Evolutionary conservation across 202 grass and related monocot genomes (phyloP).

Genomic region (Schoenoplectus triqueter): DNA sequence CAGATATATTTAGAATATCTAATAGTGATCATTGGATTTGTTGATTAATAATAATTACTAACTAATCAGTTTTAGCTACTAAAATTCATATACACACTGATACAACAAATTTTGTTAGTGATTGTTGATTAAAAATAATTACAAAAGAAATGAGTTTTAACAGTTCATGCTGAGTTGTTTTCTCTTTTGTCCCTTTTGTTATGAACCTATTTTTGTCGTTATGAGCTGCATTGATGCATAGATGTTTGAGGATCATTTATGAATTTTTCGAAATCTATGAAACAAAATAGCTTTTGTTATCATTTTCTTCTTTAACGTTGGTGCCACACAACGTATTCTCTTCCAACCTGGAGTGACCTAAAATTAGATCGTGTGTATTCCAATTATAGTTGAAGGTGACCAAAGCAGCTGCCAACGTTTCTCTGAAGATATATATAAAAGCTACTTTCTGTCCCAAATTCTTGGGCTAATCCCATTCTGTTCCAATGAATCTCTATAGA

Average conservation of each 20-base stretch:
- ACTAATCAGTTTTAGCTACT: too few species aligned
- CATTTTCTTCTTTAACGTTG: neutral
- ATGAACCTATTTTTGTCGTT: neutral
- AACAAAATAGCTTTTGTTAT: neutral
- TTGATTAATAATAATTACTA: too few species aligned
- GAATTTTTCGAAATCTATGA: neutral
- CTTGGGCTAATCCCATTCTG: neutral
- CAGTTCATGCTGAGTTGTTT: neutral
- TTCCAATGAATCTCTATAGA: neutral
- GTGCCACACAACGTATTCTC: neutral
- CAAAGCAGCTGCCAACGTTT: conserved; percentile 10
- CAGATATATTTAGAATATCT: too few species aligned
- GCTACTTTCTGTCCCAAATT: neutral
- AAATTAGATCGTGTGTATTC: conserved; percentile 26
- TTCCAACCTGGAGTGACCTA: neutral
- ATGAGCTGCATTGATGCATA: neutral
- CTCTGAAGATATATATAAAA: conserved; percentile 2
- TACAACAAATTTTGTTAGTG: too few species aligned
- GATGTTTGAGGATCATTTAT: neutral
- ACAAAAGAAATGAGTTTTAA: neutral
- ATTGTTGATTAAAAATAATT: too few species aligned
- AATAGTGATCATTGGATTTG: too few species aligned
- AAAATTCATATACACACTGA: too few species aligned
- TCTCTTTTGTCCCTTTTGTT: neutral
- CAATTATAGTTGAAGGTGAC: conserved; percentile 25